phyloP scores from a whole-genome alignment of 495 filamentous ascomycete species.

The Bacidia gigantensis region DNA sequence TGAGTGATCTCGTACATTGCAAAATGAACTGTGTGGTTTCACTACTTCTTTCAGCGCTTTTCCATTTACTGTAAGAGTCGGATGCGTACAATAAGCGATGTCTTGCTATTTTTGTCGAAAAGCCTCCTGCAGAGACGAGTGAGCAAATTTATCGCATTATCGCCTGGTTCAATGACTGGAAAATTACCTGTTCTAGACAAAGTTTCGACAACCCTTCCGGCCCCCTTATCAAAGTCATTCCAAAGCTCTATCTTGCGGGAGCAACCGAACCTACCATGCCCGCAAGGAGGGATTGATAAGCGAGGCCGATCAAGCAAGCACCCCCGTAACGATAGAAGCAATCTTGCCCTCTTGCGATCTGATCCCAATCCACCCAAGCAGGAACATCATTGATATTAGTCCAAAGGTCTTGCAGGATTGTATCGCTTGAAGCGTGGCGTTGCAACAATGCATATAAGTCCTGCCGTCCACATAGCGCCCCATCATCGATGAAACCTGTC shows the following conservation, averaged over 20 bases:
- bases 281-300: constrained; percentile 52
- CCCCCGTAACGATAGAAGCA: constrained; percentile 62
- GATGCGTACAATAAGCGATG: constrained; percentile 43
- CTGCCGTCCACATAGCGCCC: constrained; percentile 18
- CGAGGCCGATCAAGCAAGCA: constrained; percentile 45
- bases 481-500: no score
- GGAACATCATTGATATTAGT: constrained; percentile 54
- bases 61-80: not conserved
- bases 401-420: constrained; percentile 49
- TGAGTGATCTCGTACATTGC: constrained; percentile 46
- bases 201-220: constrained; percentile 47
- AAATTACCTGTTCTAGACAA: constrained; percentile 48
- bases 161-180: no score
- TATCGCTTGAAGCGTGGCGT: constrained; percentile 42
- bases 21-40: constrained; percentile 49
- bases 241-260: not conserved
- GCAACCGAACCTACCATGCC: constrained; percentile 32
- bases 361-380: constrained; percentile 70
- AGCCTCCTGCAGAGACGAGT: constrained; percentile 38
- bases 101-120: constrained; percentile 53
- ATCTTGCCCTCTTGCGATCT: constrained; percentile 48
- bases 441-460: constrained; percentile 52
- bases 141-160: not conserved
- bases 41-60: constrained; percentile 4
- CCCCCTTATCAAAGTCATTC: constrained; percentile 6